Conservation (phyloP, 2,329 filamentous ascomycete species). For the Aaosphaeria pasadenensis region DNA sequence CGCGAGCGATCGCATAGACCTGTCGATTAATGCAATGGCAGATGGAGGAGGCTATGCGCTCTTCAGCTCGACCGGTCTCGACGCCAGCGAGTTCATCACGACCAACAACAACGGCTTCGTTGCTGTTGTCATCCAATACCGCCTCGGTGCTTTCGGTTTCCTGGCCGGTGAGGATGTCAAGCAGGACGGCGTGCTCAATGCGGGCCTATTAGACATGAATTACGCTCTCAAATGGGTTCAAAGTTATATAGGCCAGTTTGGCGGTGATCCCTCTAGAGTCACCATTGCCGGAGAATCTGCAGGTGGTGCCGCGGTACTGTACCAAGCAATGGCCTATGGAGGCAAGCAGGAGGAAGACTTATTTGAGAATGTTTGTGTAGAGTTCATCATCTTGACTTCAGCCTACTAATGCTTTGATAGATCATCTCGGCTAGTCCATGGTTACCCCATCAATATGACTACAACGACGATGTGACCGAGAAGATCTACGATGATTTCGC, state of each 20-base stretch:
- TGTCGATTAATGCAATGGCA: constrained; percentile 22
- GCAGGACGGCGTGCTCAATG: constrained; percentile 36
- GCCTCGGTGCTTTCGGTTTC: constrained; percentile 47
- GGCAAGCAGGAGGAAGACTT: constrained; percentile 27
- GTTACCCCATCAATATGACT: constrained; percentile 29
- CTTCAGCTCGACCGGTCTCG: constrained; percentile 25
- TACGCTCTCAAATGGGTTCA: constrained; percentile 52
- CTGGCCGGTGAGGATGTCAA: constrained; percentile 37
- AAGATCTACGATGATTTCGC: constrained; percentile 26
- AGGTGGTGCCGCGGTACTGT: constrained; percentile 37
- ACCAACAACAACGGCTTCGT: constrained; percentile 50
- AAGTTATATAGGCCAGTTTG: constrained; percentile 42
- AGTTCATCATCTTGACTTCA: constrained; percentile 16
- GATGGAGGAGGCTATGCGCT: constrained; percentile 41
- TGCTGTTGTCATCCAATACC: constrained; percentile 62
- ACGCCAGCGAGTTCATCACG: constrained; percentile 29
- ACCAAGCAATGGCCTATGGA: constrained; percentile 41
- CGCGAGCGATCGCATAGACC: background rate
- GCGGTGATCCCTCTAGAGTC: constrained; percentile 19
- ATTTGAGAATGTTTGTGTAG: constrained; percentile 29
- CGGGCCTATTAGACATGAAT: constrained; percentile 47
- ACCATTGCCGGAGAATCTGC: constrained; percentile 39
- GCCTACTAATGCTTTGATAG: constrained; percentile 13
- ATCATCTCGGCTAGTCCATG: constrained; percentile 31
- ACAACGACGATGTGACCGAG: constrained; percentile 29